A percentile compares a stretch with the other conserved stretches of the same genome.
These are phyloP conservation scores for Xerocomellus dryophilus DNA, from an alignment of 768 basidiomycete genomes.

Conservation along the genomic window DNA sequence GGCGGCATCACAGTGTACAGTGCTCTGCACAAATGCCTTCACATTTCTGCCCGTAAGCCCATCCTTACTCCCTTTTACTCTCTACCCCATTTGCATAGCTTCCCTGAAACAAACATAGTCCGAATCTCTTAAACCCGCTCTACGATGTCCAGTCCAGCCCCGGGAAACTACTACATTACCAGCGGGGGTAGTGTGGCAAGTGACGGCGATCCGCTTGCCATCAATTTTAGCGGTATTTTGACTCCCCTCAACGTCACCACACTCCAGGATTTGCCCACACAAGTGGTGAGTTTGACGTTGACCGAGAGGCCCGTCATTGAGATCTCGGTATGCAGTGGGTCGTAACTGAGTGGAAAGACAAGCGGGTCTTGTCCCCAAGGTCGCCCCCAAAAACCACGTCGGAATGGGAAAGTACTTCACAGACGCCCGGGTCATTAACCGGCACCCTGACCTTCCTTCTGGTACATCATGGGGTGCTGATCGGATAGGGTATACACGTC, in stretches of 20 bases:
- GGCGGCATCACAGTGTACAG: background rate
- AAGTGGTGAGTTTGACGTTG: background rate
- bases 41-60: background rate
- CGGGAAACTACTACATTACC: background rate
- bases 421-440: background rate
- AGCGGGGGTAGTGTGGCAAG: background rate
- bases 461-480: background rate
- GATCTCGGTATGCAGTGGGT: background rate
- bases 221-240: background rate
- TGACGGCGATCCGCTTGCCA: background rate
- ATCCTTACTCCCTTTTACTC: too few species aligned
- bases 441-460: background rate
- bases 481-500: background rate
- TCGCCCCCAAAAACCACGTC: background rate
- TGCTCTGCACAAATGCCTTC: background rate
- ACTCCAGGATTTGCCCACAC: background rate
- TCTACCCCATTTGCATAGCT: background rate
- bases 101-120: background rate
- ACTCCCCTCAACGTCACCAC: background rate
- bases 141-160: background rate
- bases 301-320: background rate
- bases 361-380: background rate
- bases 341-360: background rate
- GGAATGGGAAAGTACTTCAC: background rate
- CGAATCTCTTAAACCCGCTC: background rate